A percentile compares a stretch with the other conserved stretches of the same genome.
phyloP scores from a whole-genome alignment of 495 filamentous ascomycete genomes.

The Staphylotrichum tortipilum region DNA sequence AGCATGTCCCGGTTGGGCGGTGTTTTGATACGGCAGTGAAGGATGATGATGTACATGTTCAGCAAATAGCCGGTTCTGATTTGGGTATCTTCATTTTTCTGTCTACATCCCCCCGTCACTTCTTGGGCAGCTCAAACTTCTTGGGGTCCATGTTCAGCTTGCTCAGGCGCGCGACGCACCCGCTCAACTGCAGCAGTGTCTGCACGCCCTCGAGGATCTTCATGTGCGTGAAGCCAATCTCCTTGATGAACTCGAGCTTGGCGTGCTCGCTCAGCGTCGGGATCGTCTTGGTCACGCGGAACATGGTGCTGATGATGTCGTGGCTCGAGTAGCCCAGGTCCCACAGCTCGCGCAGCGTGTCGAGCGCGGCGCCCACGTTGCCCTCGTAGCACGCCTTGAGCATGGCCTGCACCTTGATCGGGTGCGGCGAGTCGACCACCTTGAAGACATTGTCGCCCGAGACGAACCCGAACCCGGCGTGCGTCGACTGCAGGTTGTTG shows the following conservation, averaged over 20 bases:
- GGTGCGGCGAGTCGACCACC: conserved; percentile 93
- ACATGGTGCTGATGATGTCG: conserved; percentile 99
- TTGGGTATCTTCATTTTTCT: conserved; percentile 5
- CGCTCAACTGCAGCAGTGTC: conserved; percentile 84
- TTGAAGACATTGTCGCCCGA: conserved; percentile 97
- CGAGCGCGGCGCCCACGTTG: conserved; percentile 78
- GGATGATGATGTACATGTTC: too few relatives aligned
- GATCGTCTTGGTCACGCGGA: conserved; percentile 93
- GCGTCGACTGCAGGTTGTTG: conserved; percentile 95
- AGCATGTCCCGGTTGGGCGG: too few relatives aligned
- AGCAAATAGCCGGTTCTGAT: neutral
- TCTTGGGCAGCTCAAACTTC: conserved; percentile 56
- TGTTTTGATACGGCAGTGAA: too few relatives aligned
- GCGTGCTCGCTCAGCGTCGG: conserved; percentile 82
- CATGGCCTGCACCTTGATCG: conserved; percentile 97
- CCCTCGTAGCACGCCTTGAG: conserved; percentile 93
- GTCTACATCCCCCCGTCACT: conserved; percentile 9
- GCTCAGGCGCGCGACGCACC: conserved; percentile 79
- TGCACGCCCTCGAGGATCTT: conserved; percentile 94
- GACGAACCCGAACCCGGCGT: conserved; percentile 93
- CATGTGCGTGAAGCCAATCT: conserved; percentile 99
- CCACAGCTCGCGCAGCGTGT: conserved; percentile 87
- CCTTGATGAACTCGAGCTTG: conserved; percentile 91
- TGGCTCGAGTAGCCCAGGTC: conserved; percentile 87
- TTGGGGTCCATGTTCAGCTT: conserved; percentile 93